These are phyloP conservation scores for Aplosporella prunicola DNA, from an alignment of 2,329 filamentous ascomycete species.

Conservation along the genomic window DNA sequence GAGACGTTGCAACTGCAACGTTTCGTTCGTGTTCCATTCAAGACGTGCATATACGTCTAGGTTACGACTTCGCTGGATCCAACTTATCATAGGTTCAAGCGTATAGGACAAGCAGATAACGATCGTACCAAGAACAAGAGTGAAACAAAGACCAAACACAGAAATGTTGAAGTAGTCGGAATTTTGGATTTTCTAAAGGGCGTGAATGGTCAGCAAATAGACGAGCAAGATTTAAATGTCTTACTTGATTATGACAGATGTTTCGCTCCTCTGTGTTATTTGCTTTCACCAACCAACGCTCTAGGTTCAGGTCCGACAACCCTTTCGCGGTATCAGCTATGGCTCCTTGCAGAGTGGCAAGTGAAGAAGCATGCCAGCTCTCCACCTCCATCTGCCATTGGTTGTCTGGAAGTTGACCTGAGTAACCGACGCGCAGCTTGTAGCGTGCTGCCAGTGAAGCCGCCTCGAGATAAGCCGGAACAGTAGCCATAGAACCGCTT, in stretches of 20 bases:
- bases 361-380: conserved; percentile 7
- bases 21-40: conserved; percentile 12
- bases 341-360: conserved; percentile 12
- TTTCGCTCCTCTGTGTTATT: too few species aligned
- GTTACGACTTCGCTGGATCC: conserved; percentile 9
- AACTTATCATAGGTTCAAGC: conserved; percentile 3
- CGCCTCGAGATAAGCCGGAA: too few species aligned
- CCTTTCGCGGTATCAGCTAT: conserved; percentile 5
- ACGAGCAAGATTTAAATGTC: neutral
- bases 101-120: conserved; percentile 15
- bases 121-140: conserved; percentile 15
- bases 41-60: conserved; percentile 12
- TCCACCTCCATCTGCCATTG: conserved; percentile 16
- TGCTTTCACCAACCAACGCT: too few species aligned
- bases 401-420: too few species aligned
- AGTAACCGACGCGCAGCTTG: too few species aligned
- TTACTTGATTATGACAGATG: too few species aligned
- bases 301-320: neutral
- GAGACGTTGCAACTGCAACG: conserved; percentile 12
- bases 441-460: too few species aligned
- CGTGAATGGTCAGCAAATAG: too few species aligned
- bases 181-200: conserved; percentile 16
- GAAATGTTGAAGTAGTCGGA: conserved; percentile 14
- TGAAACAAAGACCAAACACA: conserved; percentile 18
- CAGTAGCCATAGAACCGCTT: too few species aligned